Conservation (phyloP, 2,329 filamentous ascomycete genomes). For the Fusarium transvaalense region DNA sequence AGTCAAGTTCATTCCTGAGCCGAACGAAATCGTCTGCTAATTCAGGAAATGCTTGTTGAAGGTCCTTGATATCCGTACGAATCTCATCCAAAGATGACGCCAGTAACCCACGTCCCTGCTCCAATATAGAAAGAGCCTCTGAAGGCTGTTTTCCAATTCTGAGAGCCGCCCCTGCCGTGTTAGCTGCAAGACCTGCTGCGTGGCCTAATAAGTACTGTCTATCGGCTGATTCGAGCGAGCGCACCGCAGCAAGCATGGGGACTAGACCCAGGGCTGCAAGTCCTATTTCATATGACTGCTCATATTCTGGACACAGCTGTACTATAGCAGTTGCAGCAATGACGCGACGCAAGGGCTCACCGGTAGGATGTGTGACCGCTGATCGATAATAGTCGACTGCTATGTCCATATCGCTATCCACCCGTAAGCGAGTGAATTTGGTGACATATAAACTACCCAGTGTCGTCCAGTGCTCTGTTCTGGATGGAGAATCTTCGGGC, state of each 20-base stretch:
- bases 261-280: background rate
- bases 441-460: rapidly evolving
- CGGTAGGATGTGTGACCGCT: background rate
- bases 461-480: background rate
- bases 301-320: background rate
- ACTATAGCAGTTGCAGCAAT: background rate
- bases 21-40: background rate
- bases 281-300: background rate
- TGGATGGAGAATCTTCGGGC: background rate
- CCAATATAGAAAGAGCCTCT: background rate
- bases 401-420: rapidly evolving
- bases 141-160: background rate
- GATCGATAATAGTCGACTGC: background rate
- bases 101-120: background rate
- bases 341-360: background rate
- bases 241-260: background rate
- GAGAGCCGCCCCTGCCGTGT: background rate
- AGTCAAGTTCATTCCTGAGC: background rate
- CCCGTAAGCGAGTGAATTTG: no score
- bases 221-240: background rate
- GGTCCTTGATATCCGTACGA: background rate
- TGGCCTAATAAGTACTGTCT: background rate
- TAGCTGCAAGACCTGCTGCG: background rate
- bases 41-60: background rate
- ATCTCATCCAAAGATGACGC: background rate